phyloP scores from a whole-genome alignment of 805 yeast species.

The Candida sonorensis region DNA sequence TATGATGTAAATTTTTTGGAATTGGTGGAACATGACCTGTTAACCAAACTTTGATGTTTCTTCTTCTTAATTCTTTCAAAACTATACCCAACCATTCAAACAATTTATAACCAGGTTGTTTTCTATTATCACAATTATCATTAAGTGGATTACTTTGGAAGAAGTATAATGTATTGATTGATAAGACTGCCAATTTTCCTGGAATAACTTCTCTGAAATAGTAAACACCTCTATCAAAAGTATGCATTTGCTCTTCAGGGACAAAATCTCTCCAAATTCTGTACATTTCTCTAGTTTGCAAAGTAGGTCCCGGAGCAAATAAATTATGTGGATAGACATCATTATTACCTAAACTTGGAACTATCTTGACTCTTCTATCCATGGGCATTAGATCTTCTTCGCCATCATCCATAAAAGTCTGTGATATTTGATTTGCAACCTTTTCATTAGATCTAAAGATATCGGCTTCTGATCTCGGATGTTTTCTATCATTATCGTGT shows the following conservation, averaged over 20 bases:
- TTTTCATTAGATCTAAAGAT: slow-evolving; percentile 63
- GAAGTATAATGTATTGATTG: slow-evolving; percentile 70
- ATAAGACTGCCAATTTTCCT: slow-evolving; percentile 65
- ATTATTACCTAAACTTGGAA: slow-evolving; percentile 79
- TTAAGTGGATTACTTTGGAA: slow-evolving; percentile 76
- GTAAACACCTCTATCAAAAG: slow-evolving; percentile 69
- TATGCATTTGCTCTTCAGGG: slow-evolving; percentile 72
- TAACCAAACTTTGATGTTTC: slow-evolving; percentile 81
- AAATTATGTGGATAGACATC: slow-evolving; percentile 87
- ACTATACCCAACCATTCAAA: slow-evolving; percentile 74
- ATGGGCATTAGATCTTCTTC: slow-evolving; percentile 24
- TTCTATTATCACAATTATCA: slow-evolving; percentile 65
- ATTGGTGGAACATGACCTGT: slow-evolving; percentile 88
- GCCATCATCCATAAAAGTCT: slow-evolving; percentile 43
- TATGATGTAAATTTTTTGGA: slow-evolving; percentile 64
- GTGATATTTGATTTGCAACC: slow-evolving; percentile 46
- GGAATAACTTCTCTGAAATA: slow-evolving; percentile 77
- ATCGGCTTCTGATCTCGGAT: slow-evolving; percentile 67
- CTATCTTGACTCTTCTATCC: slow-evolving; percentile 32
- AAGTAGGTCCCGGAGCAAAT: slow-evolving; percentile 82
- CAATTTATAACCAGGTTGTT: slow-evolving; percentile 74
- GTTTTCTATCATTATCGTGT: slow-evolving; percentile 71
- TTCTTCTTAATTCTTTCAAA: slow-evolving; percentile 60
- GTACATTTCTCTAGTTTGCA: slow-evolving; percentile 73
- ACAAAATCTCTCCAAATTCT: slow-evolving; percentile 67